Conservation (phyloP, 1,139 yeast genomes). For the Yamadazyma epiphylla region DNA sequence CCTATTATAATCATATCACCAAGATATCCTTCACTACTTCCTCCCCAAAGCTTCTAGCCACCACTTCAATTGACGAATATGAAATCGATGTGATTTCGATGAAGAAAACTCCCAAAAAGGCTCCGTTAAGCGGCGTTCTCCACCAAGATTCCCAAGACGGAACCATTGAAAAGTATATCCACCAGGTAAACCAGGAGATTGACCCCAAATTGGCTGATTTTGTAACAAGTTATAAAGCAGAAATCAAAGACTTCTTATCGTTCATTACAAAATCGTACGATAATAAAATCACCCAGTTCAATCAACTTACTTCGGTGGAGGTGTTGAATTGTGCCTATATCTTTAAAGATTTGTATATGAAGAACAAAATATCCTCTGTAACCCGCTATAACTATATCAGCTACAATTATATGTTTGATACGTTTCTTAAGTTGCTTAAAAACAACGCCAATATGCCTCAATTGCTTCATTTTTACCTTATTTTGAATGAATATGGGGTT, state of each 20-base stretch:
- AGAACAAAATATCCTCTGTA: slow-evolving; percentile 17
- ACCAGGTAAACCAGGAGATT: slow-evolving; percentile 4
- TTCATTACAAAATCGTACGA: slow-evolving; percentile 22
- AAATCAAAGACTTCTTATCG: slow-evolving; percentile 18
- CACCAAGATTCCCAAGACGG: neutral
- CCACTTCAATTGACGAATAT: slow-evolving; percentile 17
- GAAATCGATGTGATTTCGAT: slow-evolving; percentile 37
- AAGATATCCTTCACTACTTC: no score
- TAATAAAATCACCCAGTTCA: slow-evolving; percentile 18
- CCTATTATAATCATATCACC: no score
- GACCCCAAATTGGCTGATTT: slow-evolving; percentile 12
- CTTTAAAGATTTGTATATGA: slow-evolving; percentile 22
- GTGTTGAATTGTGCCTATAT: slow-evolving; percentile 25
- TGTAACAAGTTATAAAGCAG: slow-evolving; percentile 17
- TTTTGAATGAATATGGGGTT: slow-evolving; percentile 19
- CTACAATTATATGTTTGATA: slow-evolving; percentile 21
- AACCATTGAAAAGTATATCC: slow-evolving; percentile 6
- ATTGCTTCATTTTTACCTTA: slow-evolving; percentile 7
- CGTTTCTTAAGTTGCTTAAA: slow-evolving; percentile 14
- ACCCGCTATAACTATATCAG: slow-evolving; percentile 15
- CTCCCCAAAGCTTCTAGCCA: no score
- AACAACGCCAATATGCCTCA: slow-evolving; percentile 11
- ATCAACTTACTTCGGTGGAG: slow-evolving; percentile 26
- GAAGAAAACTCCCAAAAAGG: slow-evolving; percentile 20
- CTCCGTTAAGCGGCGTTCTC: neutral